Conservation (phyloP, 495 filamentous ascomycete genomes). For the Schizothecium vesticola region DNA sequence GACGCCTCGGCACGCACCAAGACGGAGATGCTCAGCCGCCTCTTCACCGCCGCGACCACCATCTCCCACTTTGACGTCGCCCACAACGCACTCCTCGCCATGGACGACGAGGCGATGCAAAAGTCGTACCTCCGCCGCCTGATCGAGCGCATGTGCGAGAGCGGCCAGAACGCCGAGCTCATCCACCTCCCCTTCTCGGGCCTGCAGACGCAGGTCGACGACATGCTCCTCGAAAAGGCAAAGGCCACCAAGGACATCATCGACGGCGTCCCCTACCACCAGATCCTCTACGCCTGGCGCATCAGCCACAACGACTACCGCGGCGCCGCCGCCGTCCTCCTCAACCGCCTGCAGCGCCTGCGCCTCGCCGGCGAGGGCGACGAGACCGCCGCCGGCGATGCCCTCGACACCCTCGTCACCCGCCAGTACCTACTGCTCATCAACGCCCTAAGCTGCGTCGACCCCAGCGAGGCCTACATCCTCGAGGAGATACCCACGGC, state of each 20-base stretch:
- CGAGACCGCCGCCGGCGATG: slow-evolving; percentile 43
- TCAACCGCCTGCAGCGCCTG: slow-evolving; percentile 54
- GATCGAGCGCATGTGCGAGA: slow-evolving; percentile 63
- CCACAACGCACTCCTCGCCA: slow-evolving; percentile 67
- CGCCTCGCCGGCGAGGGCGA: slow-evolving; percentile 44
- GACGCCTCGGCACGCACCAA: slow-evolving; percentile 36
- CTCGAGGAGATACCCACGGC: slow-evolving; percentile 40
- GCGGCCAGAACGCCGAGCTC: slow-evolving; percentile 60
- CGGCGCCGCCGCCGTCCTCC: slow-evolving; percentile 74
- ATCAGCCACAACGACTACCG: slow-evolving; percentile 79
- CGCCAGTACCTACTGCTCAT: slow-evolving; percentile 77
- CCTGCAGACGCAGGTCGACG: slow-evolving; percentile 71
- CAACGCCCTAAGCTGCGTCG: slow-evolving; percentile 82
- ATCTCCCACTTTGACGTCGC: slow-evolving; percentile 76
- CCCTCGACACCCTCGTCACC: slow-evolving; percentile 52
- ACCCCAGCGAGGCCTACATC: slow-evolving; percentile 70
- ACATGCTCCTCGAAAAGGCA: slow-evolving; percentile 61
- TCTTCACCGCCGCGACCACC: slow-evolving; percentile 75
- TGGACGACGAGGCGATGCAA: slow-evolving; percentile 63
- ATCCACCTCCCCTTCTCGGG: slow-evolving; percentile 71
- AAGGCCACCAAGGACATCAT: slow-evolving; percentile 52
- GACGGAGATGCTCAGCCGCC: slow-evolving; percentile 69
- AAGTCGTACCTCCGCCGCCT: slow-evolving; percentile 58
- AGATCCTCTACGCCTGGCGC: slow-evolving; percentile 84
- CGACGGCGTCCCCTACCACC: slow-evolving; percentile 61